Percentiles rank a stretch among this genome's conserved stretches.
Evolutionary conservation across 2,329 filamentous ascomycete genomes (phyloP).

Genomic region (Venturia nashicola): DNA sequence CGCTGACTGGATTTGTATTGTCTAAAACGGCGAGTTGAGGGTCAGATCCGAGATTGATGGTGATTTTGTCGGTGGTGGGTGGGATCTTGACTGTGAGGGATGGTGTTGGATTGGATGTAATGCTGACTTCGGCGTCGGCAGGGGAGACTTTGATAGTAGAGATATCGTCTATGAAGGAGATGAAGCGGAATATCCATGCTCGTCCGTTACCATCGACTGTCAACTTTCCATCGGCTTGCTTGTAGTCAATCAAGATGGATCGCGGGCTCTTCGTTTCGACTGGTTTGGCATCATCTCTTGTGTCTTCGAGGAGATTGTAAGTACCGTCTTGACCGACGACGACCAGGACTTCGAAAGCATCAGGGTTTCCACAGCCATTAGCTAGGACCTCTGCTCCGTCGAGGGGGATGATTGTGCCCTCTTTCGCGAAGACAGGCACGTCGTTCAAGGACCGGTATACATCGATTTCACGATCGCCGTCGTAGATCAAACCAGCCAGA

Average conservation of each 20-base stretch:
- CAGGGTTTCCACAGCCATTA: constrained; percentile 38
- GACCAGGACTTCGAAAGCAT: constrained; percentile 36
- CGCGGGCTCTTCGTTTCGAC: constrained; percentile 14
- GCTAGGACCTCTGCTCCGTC: constrained; percentile 31
- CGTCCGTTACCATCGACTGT: constrained; percentile 14
- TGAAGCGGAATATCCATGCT: constrained; percentile 22
- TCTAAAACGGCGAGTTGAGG: constrained; percentile 23
- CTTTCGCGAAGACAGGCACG: constrained; percentile 41
- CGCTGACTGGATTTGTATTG: constrained; percentile 18
- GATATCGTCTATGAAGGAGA: constrained; percentile 13
- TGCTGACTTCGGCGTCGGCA: neutral
- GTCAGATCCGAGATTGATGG: constrained; percentile 14
- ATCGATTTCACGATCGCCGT: constrained; percentile 40
- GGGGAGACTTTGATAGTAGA: neutral
- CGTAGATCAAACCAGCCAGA: constrained; percentile 45
- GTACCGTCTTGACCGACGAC: constrained; percentile 33
- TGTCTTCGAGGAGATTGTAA: constrained; percentile 40
- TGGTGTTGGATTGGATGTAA: neutral
- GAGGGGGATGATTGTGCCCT: constrained; percentile 47
- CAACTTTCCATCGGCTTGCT: constrained; percentile 23
- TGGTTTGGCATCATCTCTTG: constrained; percentile 21
- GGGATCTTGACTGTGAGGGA: neutral
- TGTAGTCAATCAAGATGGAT: constrained; percentile 22
- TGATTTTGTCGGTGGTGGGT: neutral
- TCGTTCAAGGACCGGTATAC: constrained; percentile 38